Percentiles rank a stretch among this genome's conserved stretches.
phyloP scores from a whole-genome alignment of 148 eudicot species.

The Fagopyrum homotropicum region DNA sequence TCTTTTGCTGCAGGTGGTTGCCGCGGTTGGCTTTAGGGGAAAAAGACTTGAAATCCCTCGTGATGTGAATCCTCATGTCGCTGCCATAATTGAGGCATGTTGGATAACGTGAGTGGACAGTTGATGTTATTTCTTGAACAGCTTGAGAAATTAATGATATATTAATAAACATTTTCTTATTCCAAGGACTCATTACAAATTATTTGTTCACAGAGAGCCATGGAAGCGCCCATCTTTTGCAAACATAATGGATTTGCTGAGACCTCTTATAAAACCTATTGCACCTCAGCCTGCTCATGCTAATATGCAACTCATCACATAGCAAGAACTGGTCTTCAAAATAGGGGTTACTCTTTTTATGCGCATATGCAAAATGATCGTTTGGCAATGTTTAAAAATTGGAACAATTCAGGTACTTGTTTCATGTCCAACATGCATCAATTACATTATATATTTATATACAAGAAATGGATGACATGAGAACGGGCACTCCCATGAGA shows the following conservation, averaged over 20 bases:
- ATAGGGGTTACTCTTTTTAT: background rate
- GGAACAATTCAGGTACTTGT: slow-evolving; percentile 1
- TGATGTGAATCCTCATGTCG: slow-evolving; percentile 69
- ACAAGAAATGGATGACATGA: too few species aligned
- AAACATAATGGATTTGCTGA: slow-evolving; percentile 66
- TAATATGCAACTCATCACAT: slow-evolving; percentile 24
- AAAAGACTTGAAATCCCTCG: slow-evolving; percentile 87
- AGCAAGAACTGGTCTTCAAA: background rate
- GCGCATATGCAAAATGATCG: slow-evolving; percentile 2
- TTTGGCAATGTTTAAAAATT: background rate
- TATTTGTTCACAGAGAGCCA: slow-evolving; percentile 55
- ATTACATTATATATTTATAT: background rate
- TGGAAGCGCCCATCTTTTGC: slow-evolving; percentile 87
- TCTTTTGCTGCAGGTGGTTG: slow-evolving; percentile 61
- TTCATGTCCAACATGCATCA: background rate
- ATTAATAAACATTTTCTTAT: background rate
- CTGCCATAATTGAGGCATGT: slow-evolving; percentile 82
- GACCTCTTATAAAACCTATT: slow-evolving; percentile 56
- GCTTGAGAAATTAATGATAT: background rate
- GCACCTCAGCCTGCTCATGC: slow-evolving; percentile 46
- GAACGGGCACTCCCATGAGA: too few species aligned
- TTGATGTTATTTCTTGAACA: background rate
- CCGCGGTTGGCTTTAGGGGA: slow-evolving; percentile 88
- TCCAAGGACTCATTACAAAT: background rate
- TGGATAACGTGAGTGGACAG: slow-evolving; percentile 54